Evolutionary conservation across 441 rosid species (phyloP), one percentile per base, ranked within the genome.

Genomic region (Omphalea diandra): DNA sequence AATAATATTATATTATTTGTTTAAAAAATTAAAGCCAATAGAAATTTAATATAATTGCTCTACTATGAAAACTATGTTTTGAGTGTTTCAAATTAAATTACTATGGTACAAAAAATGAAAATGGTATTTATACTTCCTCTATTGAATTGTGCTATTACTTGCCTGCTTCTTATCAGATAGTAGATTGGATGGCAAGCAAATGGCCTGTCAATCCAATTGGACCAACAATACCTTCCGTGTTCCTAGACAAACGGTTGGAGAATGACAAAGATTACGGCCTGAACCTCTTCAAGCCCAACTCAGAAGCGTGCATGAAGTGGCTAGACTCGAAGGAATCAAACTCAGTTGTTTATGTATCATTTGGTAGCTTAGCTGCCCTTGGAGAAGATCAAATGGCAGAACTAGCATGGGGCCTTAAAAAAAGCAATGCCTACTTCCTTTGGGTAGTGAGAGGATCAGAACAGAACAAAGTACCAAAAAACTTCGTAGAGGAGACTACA

Each of bases 201-300:
- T 81, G 76, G 75, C 74, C 75, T 3, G 49, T 75, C 24, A 64
- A 68, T 72, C 73, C 77, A 53, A 75, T 83, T 26, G 84, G 86
- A 65, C 84, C 86, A 31, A 68, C 73, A 69, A 76, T 81, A 56
- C 86, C 84, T 36, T 81, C 84, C 35, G 73, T 69, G 80, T 81
- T 69, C 80, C 50, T 79, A 66, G 84, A 80, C 83, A 76, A 76
- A 61, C 70, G 83, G 43, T 17, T 78, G 53, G 75, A 47, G 4
- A 83, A 75, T 0, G 82, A 83, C 67, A 75, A 49, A 20, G 84
- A 69, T 1, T 49, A 69, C 33, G 73, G 65, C 3, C 43, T 69
- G 18, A 46, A 14, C 58, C 57, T 69, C 24, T 69, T 69, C 65
- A 46, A 44, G 41, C 47, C 65, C 46, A 69, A 35, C 8, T 43